phyloP scores from a whole-genome alignment of 2,329 filamentous ascomycete species.

The Colletotrichum tofieldiae region DNA sequence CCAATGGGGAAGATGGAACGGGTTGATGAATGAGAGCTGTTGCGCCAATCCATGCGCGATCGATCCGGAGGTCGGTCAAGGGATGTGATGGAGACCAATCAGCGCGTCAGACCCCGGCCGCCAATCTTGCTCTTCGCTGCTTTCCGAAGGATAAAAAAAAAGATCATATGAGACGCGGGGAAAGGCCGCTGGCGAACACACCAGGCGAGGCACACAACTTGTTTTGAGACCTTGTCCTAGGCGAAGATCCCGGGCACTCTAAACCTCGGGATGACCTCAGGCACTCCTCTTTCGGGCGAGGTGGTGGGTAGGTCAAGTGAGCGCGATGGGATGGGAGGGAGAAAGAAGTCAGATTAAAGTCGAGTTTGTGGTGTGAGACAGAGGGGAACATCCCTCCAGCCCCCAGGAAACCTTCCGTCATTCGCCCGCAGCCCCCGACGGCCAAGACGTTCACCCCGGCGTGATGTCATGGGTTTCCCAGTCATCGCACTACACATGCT shows the following conservation, averaged over 20 bases:
- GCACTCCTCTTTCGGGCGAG: background rate
- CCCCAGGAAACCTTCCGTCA: slow-evolving; percentile 8
- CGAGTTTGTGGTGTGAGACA: slow-evolving; percentile 1
- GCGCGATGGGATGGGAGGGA: background rate
- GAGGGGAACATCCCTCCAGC: background rate
- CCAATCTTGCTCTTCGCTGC: background rate
- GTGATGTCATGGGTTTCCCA: slow-evolving; percentile 33
- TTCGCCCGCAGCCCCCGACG: background rate
- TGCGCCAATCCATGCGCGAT: background rate
- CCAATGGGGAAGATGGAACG: background rate
- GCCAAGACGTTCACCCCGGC: background rate
- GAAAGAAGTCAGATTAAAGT: slow-evolving; percentile 34
- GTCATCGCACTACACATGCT: slow-evolving; percentile 12
- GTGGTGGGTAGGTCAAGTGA: background rate
- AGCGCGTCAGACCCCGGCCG: background rate
- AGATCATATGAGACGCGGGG: slow-evolving; percentile 2
- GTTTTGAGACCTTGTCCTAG: background rate
- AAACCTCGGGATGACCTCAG: slow-evolving; percentile 28
- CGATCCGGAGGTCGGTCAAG: background rate
- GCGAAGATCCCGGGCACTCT: background rate
- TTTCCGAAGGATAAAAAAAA: background rate
- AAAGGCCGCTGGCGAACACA: background rate
- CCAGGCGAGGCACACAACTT: background rate
- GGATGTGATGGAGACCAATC: slow-evolving; percentile 5
- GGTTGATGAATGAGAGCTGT: background rate